phyloP scores from a whole-genome alignment of 2,329 filamentous ascomycete species.

The Fusarium guadeloupense region DNA sequence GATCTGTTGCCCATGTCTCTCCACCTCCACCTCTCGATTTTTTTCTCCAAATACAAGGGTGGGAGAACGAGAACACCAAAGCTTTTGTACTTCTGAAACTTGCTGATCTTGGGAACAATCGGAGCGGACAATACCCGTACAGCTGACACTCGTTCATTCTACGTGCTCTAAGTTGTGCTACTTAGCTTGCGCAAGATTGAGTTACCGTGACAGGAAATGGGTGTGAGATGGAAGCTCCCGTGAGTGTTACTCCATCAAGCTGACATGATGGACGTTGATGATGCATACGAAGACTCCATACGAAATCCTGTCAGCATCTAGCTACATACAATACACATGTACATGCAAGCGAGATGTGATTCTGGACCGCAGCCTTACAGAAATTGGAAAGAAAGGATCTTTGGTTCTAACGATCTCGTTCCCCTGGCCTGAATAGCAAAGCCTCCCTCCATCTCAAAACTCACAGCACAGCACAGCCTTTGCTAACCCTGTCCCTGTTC shows the following conservation, averaged over 20 bases:
- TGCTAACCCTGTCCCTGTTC: constrained; percentile 28
- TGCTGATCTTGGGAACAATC: neutral
- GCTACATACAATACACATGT: neutral
- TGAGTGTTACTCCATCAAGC: constrained; percentile 3
- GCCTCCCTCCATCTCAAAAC: constrained; percentile 24
- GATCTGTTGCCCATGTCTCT: constrained; percentile 16
- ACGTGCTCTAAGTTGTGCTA: neutral
- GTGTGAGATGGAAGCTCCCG: constrained; percentile 12
- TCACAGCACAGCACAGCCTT: constrained; percentile 36
- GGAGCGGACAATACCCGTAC: neutral
- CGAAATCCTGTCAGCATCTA: constrained; percentile 11
- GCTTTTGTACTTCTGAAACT: neutral
- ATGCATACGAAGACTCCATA: neutral
- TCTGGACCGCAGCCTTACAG: constrained; percentile 10
- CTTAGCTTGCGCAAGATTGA: constrained; percentile 14
- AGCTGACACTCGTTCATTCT: neutral
- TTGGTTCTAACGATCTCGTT: neutral
- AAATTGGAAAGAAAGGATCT: neutral
- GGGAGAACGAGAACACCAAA: constrained; percentile 9
- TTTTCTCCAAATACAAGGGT: constrained; percentile 9
- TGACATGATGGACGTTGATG: constrained; percentile 11
- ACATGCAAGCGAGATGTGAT: neutral
- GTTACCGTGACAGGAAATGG: constrained; percentile 9
- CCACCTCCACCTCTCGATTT: constrained; percentile 25
- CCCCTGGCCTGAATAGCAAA: constrained; percentile 10